Base-by-base conservation (phyloP, 2,329 filamentous ascomycete genomes). In the Ceratocystis cubensis region DNA sequence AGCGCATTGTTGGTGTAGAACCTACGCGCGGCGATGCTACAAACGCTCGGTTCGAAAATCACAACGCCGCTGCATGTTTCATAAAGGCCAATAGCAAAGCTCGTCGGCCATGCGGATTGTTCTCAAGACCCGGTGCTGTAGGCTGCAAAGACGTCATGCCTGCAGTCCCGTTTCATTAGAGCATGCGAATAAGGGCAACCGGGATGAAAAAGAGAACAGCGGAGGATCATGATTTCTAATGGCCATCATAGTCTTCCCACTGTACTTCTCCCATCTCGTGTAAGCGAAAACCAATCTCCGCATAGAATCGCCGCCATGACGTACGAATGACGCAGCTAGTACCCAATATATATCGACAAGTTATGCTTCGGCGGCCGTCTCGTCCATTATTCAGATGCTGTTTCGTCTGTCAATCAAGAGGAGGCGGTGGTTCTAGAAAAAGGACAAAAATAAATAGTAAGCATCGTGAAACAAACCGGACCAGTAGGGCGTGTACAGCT, bases 11-110 rank as follows among this genome's bases (percentile, higher is more conserved):
- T 57, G 25, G 17, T 57, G 30, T 57, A 57, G 53, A 37, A 20
- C 25, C 53, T 57, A 33, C 28, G 53, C 53, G 53, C 53, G 53
- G 53, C 28, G 28, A 57, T 57, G 53, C 15, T 57, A 30, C 53
- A 57, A 30, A 57, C 53, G 53, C 53, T 57, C 25, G 28, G 53
- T 57, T 57, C 13, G n/a, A 30, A 33, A 33, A n/a, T 57, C 30
- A 57, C 53, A 25, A 57, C 28, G 53, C 53, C 53, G 53, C 53
- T 57, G 28, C 53, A 57, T 20, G 25, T 33, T 33, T 53, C 33
- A 37, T 10, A 3, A 57, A 57, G n/a, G 17, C 53, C 25, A 57
- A 57, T 57, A 22, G 53, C 53, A 57, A 57, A 30, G 53, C 53
- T 5, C 13, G 1, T 20, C n/a, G 53, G 25, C 53, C 25, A 33